Conservation (phyloP, 2,329 filamentous ascomycete genomes). For the Trichoderma harzianum region DNA sequence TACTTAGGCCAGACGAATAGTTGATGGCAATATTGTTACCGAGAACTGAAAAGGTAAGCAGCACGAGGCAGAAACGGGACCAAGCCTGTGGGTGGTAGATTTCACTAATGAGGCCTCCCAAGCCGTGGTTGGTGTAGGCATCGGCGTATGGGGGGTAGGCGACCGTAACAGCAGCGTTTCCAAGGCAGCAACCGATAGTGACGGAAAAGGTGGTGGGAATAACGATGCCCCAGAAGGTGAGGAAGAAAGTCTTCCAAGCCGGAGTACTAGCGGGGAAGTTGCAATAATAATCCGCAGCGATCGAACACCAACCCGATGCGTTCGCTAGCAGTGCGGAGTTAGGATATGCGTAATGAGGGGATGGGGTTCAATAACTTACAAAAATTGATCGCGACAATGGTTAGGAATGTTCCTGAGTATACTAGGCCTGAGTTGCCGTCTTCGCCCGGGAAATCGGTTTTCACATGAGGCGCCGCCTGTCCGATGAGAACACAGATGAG, state of each 20-base stretch:
- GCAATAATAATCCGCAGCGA: slow-evolving; percentile 21
- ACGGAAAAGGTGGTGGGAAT: slow-evolving; percentile 21
- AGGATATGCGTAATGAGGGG: not conserved
- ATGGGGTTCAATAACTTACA: not conserved
- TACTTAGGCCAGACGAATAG: not conserved
- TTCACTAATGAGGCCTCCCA: not conserved
- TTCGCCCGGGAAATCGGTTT: slow-evolving; percentile 1
- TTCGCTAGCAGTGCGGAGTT: not conserved
- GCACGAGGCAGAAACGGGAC: not conserved
- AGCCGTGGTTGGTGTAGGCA: not conserved
- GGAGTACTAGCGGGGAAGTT: slow-evolving; percentile 20
- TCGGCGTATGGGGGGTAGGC: slow-evolving; percentile 1
- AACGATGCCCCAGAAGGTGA: slow-evolving; percentile 20
- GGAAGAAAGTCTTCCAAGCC: slow-evolving; percentile 21
- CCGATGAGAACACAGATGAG: slow-evolving; percentile 23
- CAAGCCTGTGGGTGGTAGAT: not conserved
- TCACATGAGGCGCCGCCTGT: slow-evolving; percentile 20
- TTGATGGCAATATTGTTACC: not conserved
- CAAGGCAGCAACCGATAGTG: slow-evolving; percentile 18
- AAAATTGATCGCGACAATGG: not conserved
- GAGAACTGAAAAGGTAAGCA: not conserved
- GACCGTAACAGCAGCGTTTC: not conserved
- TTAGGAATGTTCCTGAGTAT: not conserved
- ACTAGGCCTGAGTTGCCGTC: not conserved
- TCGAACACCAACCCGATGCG: not conserved